Percentiles rank a stretch among this genome's conserved stretches.
Conservation (phyloP, 305 asterid genomes). For the Fraxinus paxiana region DNA sequence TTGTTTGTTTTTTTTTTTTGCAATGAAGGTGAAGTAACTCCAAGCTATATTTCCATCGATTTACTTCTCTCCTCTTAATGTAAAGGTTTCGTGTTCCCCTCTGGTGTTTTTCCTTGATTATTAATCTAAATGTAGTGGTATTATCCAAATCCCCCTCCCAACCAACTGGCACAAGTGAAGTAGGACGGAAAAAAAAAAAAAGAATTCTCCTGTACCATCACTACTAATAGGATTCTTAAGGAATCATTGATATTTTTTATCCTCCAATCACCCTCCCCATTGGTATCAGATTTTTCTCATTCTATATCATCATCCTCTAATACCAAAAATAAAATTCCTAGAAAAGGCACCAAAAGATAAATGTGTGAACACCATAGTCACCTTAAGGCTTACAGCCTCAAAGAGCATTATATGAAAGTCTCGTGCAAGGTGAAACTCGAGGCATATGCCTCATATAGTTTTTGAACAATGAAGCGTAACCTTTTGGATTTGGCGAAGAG, state of each 20-base stretch:
- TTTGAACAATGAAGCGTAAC: no score
- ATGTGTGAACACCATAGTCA: background rate
- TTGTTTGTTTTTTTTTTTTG: background rate
- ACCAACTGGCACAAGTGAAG: background rate
- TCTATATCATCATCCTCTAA: background rate
- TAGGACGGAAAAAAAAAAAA: background rate
- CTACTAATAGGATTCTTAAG: background rate
- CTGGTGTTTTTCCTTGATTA: background rate
- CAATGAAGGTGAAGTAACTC: background rate
- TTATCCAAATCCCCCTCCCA: background rate
- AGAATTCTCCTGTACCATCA: background rate
- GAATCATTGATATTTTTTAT: background rate
- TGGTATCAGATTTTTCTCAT: background rate
- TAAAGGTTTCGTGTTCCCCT: background rate
- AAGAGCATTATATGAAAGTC: background rate
- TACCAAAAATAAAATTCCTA: background rate
- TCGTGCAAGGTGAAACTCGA: background rate
- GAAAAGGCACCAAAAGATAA: background rate
- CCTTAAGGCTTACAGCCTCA: background rate
- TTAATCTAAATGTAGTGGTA: background rate
- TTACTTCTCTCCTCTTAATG: background rate
- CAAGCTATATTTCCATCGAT: background rate
- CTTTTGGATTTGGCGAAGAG: no score
- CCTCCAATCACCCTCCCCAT: background rate
- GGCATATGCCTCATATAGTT: no score